Evolutionary conservation across 345 rosid genomes (phyloP).

Genomic region (Corchorus olitorius): DNA sequence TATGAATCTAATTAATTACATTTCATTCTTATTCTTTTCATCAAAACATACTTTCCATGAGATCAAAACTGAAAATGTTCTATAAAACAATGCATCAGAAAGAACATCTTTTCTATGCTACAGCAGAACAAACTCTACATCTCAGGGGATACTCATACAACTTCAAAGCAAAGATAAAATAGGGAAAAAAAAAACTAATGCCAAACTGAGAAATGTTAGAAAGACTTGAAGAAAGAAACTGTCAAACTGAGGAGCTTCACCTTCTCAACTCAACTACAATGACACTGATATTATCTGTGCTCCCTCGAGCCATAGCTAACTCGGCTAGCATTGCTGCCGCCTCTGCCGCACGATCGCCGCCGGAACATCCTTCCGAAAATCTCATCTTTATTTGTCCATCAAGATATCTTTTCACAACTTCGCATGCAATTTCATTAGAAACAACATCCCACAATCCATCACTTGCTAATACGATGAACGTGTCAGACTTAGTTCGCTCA

Average conservation of each 20-base stretch:
- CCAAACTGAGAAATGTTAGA: not conserved
- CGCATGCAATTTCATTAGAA: constrained; percentile 63
- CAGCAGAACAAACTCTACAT: not conserved
- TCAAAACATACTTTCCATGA: not conserved
- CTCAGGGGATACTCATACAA: not conserved
- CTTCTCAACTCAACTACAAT: constrained; percentile 55
- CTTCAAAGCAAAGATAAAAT: not conserved
- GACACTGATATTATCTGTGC: constrained; percentile 61
- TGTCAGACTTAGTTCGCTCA: constrained; percentile 44
- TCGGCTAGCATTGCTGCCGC: constrained; percentile 54
- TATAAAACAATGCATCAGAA: not conserved
- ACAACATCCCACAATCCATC: constrained; percentile 86
- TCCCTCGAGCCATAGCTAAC: constrained; percentile 58
- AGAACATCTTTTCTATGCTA: not conserved
- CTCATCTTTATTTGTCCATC: constrained; percentile 37
- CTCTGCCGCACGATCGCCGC: constrained; percentile 35
- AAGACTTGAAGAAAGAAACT: not conserved
- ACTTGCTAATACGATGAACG: constrained; percentile 68
- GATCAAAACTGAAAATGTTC: not conserved
- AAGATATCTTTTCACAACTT: constrained; percentile 56
- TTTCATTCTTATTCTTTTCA: not conserved
- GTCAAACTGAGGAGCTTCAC: not conserved
- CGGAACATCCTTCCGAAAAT: not conserved
- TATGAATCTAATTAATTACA: not conserved
- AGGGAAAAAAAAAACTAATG: not conserved